Evolutionary conservation across 352 stramenopile species (phyloP), one percentile per base, ranked within the genome.

Genomic region (Globisporangium rhizosaccharum): DNA sequence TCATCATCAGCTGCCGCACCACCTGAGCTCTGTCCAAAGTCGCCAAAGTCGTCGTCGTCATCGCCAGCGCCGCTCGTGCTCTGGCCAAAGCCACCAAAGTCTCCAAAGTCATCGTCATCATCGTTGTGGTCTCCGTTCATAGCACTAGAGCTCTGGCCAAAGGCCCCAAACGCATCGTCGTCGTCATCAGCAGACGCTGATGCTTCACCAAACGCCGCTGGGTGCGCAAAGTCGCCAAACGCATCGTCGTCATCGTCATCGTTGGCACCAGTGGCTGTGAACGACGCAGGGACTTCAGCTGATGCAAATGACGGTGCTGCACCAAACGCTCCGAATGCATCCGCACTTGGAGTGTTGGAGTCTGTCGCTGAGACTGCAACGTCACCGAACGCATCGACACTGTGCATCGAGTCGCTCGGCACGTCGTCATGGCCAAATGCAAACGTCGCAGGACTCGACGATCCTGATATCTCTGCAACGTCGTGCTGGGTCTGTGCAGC

Each of bases 51-150:
- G 18, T 76, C 72, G 12, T 67, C 61, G n/a, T 69, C 53, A 42
- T 62, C 59, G 9, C 1, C 26, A 52, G 37, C 48, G 37, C 2
- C n/a, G 8, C 14, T 39, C 37, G 56, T 48, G 14, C 37, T 51
- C 15, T 59, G 56, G 39, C 56, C 65, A 57, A 85, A 85, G 25
- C 72, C 66, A 15, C 65, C 73, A 63, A 85, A 82, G 51, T 72
- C 63, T 14, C 73, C 73, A 25, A 68, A 62, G 11, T 68, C 56
- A 49, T 60, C 59, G 26, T 17, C 33, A 47, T 45, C 51, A 20
- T 0, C 23, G n/a, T 46, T 33, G 4, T 18, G 36, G 4, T 26
- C 53, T 49, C 4, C 25, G 26, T 25, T 30, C 41, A 64, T 28
- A 10, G 25, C 18, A 37, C 14, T 56, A 2, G 50, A 51, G 20